These are phyloP conservation scores for Colletotrichum camelliae DNA, from an alignment of 2,329 filamentous ascomycete species.

Conservation along the genomic window DNA sequence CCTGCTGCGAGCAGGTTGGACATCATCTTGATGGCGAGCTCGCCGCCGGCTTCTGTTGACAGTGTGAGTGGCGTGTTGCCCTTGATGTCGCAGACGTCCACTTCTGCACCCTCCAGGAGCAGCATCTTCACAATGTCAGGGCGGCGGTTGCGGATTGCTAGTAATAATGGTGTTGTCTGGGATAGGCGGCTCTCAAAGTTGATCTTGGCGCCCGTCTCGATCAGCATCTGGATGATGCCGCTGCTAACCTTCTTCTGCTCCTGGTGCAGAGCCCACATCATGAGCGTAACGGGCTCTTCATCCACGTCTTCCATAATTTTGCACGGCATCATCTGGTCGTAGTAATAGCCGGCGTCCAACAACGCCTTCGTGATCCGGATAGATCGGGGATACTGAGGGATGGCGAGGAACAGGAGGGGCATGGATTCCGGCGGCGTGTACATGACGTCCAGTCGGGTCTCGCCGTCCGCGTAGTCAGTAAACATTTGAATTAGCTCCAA, in stretches of 20 bases:
- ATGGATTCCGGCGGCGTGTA: constrained; percentile 44
- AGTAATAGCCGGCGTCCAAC: constrained; percentile 63
- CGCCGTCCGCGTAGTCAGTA: constrained; percentile 52
- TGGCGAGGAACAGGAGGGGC: constrained; percentile 57
- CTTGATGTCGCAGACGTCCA: constrained; percentile 60
- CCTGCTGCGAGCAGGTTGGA: constrained; percentile 59
- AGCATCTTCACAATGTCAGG: constrained; percentile 63
- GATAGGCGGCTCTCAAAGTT: constrained; percentile 59
- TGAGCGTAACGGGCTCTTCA: constrained; percentile 61
- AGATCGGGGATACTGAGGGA: constrained; percentile 61
- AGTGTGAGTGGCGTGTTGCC: constrained; percentile 66
- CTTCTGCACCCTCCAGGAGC: constrained; percentile 63
- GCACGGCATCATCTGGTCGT: constrained; percentile 56
- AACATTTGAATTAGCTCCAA: constrained; percentile 58
- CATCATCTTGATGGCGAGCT: constrained; percentile 59
- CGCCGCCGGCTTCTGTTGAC: constrained; percentile 60
- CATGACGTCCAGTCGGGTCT: constrained; percentile 56
- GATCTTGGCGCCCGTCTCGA: constrained; percentile 61
- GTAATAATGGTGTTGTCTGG: constrained; percentile 62
- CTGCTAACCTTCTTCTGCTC: constrained; percentile 68
- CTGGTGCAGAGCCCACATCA: constrained; percentile 67
- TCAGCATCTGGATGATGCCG: constrained; percentile 59
- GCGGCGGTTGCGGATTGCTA: constrained; percentile 61
- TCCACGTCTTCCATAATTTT: constrained; percentile 50
- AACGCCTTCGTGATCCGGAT: constrained; percentile 55